Base-by-base conservation (phyloP, 192 early-diverging fungal genomes). In the Podila verticillata region DNA sequence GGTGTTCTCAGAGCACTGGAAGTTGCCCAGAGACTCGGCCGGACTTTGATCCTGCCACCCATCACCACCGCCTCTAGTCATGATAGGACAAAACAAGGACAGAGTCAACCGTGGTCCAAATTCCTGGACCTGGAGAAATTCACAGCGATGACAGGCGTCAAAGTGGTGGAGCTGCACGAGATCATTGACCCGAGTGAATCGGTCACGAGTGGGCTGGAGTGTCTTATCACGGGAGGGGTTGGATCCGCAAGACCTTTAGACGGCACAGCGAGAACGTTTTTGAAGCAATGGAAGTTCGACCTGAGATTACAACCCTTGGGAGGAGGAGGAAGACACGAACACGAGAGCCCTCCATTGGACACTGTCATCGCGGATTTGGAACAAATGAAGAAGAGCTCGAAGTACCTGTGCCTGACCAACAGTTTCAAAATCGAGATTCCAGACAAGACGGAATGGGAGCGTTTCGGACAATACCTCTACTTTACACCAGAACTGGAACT, bases 21-120 rank as follows among this genome's bases (percentile, higher is more conserved):
- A 15, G 54, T 75, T 2, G 74, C 74, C 54, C 61, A 69, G 31
- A 61, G 61, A 3, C 44, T 75, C 10, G 57, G 28, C 48, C 66
- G 74, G 5, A 69, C 74, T 39, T 57, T 75, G 54, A 68, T 75
- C 67, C 68, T 75, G 22, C 74, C 74, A 7, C 74, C 74, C 5
- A 64, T 75, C 57, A 69, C 51, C 51, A 26, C 67, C 5, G 30
- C 66, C 1, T 69, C 74, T 5, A 69, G 61, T 47, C 61, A 69
- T 13, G 74, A 75, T 24, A 69, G 68, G 63, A 57, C 54, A 10
- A 69, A 69, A 35, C 66, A n/a, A 2, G 51, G 51, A 4, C 51
- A 65, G 24, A 58, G 68, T 29, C 74, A 75, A 31, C 74, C 74
- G 6, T 75, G 74, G 74, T 75, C 74, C 7, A 65, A 64, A 28